Conservation (phyloP, 768 basidiomycete species). For the Macrolepiota dolichaula region DNA sequence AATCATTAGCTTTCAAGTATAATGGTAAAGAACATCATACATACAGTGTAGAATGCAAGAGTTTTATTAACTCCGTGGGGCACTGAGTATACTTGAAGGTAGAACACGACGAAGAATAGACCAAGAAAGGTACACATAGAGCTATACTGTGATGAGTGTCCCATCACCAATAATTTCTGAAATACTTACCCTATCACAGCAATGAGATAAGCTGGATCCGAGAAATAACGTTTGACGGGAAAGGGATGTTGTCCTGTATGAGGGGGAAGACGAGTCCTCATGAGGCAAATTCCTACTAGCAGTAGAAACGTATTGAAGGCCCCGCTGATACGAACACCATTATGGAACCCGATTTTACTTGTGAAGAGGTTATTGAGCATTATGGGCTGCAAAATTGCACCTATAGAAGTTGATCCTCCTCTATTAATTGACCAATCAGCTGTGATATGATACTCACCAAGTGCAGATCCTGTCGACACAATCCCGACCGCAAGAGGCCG, state of each 20-base stretch:
- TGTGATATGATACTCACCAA: slow-evolving; percentile 20
- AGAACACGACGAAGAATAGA: slow-evolving; percentile 46
- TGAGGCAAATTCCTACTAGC: slow-evolving; percentile 28
- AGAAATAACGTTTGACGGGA: background rate
- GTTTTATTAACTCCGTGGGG: slow-evolving; percentile 34
- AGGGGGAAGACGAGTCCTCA: slow-evolving; percentile 33
- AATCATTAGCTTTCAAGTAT: background rate
- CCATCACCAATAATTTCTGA: background rate
- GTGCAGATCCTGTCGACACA: slow-evolving; percentile 29
- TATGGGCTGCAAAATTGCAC: slow-evolving; percentile 54
- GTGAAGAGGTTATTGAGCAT: slow-evolving; percentile 50
- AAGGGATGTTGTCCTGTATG: background rate
- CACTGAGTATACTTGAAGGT: slow-evolving; percentile 46
- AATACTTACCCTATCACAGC: background rate
- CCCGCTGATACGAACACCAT: slow-evolving; percentile 36
- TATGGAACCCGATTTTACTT: slow-evolving; percentile 34
- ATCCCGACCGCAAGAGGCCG: slow-evolving; percentile 52
- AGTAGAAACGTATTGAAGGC: slow-evolving; percentile 30
- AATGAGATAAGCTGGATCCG: background rate
- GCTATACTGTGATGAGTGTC: slow-evolving; percentile 13
- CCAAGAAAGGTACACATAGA: slow-evolving; percentile 29
- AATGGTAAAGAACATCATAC: slow-evolving; percentile 1
- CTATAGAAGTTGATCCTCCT: slow-evolving; percentile 18
- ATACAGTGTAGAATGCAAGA: slow-evolving; percentile 49
- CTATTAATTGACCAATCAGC: background rate